Base-by-base conservation (phyloP, 2,329 filamentous ascomycete species). In the Xylariomycetidae sp. region DNA sequence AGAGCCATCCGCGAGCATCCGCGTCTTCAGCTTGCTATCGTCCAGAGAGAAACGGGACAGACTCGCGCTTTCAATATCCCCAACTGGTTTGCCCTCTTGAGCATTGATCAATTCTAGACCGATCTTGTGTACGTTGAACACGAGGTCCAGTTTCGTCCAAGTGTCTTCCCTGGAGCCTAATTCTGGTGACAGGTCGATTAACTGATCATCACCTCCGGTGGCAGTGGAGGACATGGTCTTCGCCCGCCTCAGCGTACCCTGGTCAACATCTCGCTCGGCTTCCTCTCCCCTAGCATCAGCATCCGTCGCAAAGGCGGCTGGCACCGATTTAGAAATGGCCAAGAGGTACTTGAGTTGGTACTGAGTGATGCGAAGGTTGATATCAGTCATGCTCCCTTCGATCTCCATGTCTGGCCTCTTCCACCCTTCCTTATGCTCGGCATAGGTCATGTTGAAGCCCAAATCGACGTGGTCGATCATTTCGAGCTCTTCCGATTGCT, bases 391-490 rank as follows among this genome's bases (percentile, higher is more conserved):
- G 30, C 77, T 82, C 4, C 90, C 89, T 56, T 92, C 82, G 14
- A 98, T 81, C 61, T 97, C 90, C 31, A 88, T 82, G 52, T 98
- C 90, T 1, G 92, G 92, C 25, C 90, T 77, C 51, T 92, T 82
- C 33, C 75, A 69, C 11, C 84, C 85, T 19, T 76, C 60, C 47
- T 78, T 80, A 55, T 98, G 92, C 54, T 97, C 90, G 1, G 89
- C 78, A 59, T 96, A 90, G 3, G 85, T 94, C 44, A 98, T 82
- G 40, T 85, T 86, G 63, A 98, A 96, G 30, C 85, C 86, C 16
- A 99, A 68, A 56, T 98, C 92, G 10, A 98, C 88, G 49, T 96
- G 88, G 52, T 98, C 89, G 48, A 99, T 95, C 67, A 99, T 84
- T 56, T 98, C 88, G 6, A 98, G 69, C 56, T 95, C 88, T 58